These are phyloP conservation scores for Metarhizium robertsii DNA, from an alignment of 2,329 filamentous ascomycete genomes.

Conservation along the genomic window DNA sequence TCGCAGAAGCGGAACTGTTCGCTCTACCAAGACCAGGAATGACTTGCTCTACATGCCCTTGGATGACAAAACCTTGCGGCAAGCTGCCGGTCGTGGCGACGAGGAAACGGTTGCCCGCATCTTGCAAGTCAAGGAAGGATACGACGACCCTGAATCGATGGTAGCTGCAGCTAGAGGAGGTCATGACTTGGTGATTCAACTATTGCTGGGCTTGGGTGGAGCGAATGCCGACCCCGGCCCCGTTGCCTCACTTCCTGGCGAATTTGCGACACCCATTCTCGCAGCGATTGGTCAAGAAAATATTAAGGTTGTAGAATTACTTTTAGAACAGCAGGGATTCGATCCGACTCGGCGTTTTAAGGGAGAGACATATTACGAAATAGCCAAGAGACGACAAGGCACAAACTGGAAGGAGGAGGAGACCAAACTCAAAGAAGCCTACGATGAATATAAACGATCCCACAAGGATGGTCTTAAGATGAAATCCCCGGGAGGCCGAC, in stretches of 20 bases:
- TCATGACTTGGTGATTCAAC: constrained; percentile 77
- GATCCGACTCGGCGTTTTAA: constrained; percentile 71
- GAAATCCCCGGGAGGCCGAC: constrained; percentile 37
- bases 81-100: constrained; percentile 52
- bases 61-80: constrained; percentile 50
- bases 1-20: constrained; percentile 44
- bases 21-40: constrained; percentile 56
- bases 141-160: constrained; percentile 73
- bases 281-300: constrained; percentile 88
- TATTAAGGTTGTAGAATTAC: constrained; percentile 70
- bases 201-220: constrained; percentile 60
- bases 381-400: constrained; percentile 73
- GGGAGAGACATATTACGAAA: constrained; percentile 77
- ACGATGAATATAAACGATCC: constrained; percentile 51
- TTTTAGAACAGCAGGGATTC: constrained; percentile 68
- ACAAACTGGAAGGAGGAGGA: constrained; percentile 88
- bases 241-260: constrained; percentile 47
- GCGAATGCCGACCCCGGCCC: constrained; percentile 61
- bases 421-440: constrained; percentile 67
- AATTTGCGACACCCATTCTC: constrained; percentile 84
- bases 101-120: constrained; percentile 53
- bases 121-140: constrained; percentile 49
- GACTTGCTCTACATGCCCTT: constrained; percentile 54
- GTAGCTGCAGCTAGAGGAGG: constrained; percentile 88
- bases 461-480: constrained; percentile 38